A percentile compares a stretch with the other conserved stretches of the same genome.
phyloP scores from a whole-genome alignment of 805 yeast genomes.

The Lipomyces kockii region DNA sequence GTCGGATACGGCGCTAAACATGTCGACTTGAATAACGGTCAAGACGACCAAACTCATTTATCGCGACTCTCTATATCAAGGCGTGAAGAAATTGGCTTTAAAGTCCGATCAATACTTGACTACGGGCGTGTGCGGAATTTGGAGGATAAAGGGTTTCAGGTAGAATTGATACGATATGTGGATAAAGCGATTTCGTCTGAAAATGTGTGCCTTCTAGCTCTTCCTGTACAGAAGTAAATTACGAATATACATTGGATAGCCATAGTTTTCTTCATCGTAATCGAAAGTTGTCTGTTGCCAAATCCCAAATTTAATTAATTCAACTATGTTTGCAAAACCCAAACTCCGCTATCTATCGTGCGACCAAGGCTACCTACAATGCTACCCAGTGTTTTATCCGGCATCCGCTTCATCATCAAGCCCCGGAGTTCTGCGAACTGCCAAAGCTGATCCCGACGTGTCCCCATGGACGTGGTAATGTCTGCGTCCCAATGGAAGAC shows the following conservation, averaged over 20 bases:
- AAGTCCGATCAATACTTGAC: conserved; percentile 75
- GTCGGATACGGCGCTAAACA: conserved; percentile 8
- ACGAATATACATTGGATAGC: neutral
- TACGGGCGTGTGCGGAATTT: conserved; percentile 66
- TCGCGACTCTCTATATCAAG: conserved; percentile 54
- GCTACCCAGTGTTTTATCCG: too few relatives aligned
- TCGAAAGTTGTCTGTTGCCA: neutral
- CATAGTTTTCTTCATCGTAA: neutral
- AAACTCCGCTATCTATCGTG: neutral
- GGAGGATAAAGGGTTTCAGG: conserved; percentile 42
- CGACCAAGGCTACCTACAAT: too few relatives aligned
- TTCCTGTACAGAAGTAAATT: conserved; percentile 1
- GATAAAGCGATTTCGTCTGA: conserved; percentile 65
- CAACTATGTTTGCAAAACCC: too few relatives aligned
- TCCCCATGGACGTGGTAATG: too few relatives aligned
- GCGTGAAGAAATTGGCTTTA: conserved; percentile 64
- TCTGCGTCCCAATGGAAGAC: too few relatives aligned
- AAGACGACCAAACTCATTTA: conserved; percentile 48
- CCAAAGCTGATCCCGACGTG: too few relatives aligned
- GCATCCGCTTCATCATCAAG: too few relatives aligned
- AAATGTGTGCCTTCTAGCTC: conserved; percentile 59
- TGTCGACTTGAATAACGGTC: conserved; percentile 41
- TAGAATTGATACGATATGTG: conserved; percentile 63
- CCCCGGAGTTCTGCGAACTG: too few relatives aligned
- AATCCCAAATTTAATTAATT: too few relatives aligned